A percentile compares a stretch with the other conserved stretches of the same genome.
Conservation (phyloP, 2,329 filamentous ascomycete genomes). For the Chrysoporthe puriensis region DNA sequence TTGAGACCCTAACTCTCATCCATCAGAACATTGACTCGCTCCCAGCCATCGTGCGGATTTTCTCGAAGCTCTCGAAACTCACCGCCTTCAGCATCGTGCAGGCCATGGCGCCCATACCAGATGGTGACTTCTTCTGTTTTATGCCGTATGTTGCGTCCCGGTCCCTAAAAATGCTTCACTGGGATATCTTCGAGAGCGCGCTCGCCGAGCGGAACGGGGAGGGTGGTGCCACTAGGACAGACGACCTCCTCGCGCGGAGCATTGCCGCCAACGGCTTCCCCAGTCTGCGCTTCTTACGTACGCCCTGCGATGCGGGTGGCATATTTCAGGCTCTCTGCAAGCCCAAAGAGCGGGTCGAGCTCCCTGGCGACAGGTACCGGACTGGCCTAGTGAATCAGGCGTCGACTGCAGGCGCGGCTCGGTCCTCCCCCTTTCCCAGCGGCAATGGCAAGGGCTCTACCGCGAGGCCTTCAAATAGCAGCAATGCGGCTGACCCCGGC, state of each 20-base stretch:
- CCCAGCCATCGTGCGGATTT: constrained; percentile 60
- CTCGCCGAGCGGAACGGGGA: constrained; percentile 40
- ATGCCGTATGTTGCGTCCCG: constrained; percentile 65
- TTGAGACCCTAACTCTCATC: constrained; percentile 57
- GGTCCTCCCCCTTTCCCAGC: constrained; percentile 3
- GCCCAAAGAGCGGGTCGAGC: constrained; percentile 59
- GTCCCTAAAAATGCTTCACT: constrained; percentile 60
- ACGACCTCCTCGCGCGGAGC: constrained; percentile 65
- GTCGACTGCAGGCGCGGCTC: neutral
- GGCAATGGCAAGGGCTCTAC: neutral
- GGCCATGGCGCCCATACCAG: constrained; percentile 54
- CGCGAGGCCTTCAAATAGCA: neutral
- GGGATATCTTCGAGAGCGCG: constrained; percentile 60
- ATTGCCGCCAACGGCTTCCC: constrained; percentile 68
- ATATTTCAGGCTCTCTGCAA: constrained; percentile 70
- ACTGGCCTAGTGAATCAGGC: constrained; percentile 28
- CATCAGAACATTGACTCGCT: constrained; percentile 61
- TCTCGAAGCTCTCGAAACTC: constrained; percentile 57
- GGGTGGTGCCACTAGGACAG: constrained; percentile 49
- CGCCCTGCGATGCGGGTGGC: constrained; percentile 71
- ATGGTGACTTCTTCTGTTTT: constrained; percentile 61
- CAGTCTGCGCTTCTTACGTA: constrained; percentile 59
- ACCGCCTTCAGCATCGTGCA: constrained; percentile 59
- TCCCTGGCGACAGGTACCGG: constrained; percentile 53
- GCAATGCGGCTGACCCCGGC: neutral